phyloP scores from a whole-genome alignment of 169 alveolate genomes.

The Neospora caninum region DNA sequence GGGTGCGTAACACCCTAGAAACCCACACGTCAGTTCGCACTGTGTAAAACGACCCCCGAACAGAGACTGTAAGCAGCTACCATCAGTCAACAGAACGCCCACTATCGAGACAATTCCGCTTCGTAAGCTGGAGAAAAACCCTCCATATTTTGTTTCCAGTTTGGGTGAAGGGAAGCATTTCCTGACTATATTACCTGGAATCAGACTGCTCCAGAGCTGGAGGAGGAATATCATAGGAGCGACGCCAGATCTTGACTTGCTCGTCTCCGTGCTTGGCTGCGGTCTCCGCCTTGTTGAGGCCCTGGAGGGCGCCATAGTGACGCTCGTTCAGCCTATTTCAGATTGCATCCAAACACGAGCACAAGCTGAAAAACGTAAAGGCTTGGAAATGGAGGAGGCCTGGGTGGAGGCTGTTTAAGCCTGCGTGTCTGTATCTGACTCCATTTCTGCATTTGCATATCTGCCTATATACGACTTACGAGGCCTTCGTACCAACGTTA shows the following conservation, averaged over 20 bases:
- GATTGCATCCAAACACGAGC: background rate
- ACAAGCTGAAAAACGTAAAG: background rate
- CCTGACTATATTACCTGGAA: background rate
- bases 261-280: slow-evolving; percentile 96
- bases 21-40: too few relatives aligned
- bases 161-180: too few relatives aligned
- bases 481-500: too few relatives aligned
- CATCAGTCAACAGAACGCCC: too few relatives aligned
- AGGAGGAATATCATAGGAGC: slow-evolving; percentile 97
- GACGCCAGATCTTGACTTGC: slow-evolving; percentile 95
- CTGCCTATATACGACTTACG: background rate
- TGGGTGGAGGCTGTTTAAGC: background rate
- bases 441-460: background rate
- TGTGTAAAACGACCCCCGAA: too few relatives aligned
- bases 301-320: slow-evolving; percentile 98
- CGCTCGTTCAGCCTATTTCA: slow-evolving; percentile 92
- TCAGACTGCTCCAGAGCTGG: slow-evolving; percentile 89
- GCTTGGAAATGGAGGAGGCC: background rate
- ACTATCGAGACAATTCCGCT: too few relatives aligned
- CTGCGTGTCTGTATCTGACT: background rate
- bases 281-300: slow-evolving; percentile 96
- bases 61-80: too few relatives aligned
- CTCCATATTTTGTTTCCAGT: too few relatives aligned
- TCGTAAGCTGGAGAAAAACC: too few relatives aligned
- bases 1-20: too few relatives aligned